Evolutionary conservation across 2,329 filamentous ascomycete species (phyloP).

Genomic region (Davidsoniella eucalypti): DNA sequence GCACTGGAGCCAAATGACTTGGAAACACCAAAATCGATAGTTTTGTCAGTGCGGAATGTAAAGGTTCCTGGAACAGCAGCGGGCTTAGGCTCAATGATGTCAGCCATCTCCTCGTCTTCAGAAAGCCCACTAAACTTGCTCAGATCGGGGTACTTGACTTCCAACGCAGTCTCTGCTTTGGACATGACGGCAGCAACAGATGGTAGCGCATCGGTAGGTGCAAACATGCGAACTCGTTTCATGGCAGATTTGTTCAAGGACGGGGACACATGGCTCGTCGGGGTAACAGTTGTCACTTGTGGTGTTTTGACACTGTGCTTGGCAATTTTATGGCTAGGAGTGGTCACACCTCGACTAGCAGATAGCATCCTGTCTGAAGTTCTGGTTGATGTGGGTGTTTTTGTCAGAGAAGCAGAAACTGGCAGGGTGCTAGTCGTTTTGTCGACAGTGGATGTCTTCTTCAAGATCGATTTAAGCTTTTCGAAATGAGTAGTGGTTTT

Average conservation of each 20-base stretch:
- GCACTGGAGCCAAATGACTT: conserved; percentile 37
- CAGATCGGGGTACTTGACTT: conserved; percentile 37
- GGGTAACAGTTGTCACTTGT: conserved; percentile 29
- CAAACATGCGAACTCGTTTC: conserved; percentile 13
- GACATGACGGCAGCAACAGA: conserved; percentile 19
- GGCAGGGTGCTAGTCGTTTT: conserved; percentile 33
- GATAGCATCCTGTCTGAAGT: conserved; percentile 2
- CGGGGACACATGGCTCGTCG: conserved; percentile 8
- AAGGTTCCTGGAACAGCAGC: conserved; percentile 39
- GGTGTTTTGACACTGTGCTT: conserved; percentile 75
- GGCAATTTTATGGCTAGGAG: conserved; percentile 46
- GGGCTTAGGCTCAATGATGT: conserved; percentile 16
- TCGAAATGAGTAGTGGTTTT: conserved; percentile 30
- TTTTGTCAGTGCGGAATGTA: conserved; percentile 50
- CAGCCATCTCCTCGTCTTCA: conserved; percentile 14
- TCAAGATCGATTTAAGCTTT: conserved; percentile 41
- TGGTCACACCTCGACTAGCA: conserved; percentile 35
- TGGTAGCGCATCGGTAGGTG: conserved; percentile 19
- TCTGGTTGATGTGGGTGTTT: conserved; percentile 25
- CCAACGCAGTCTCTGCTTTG: conserved; percentile 13
- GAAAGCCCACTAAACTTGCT: conserved; percentile 24
- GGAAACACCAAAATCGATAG: conserved; percentile 38
- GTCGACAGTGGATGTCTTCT: conserved; percentile 24
- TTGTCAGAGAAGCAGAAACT: conserved; percentile 7
- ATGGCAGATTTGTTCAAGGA: conserved; percentile 11